A percentile compares a stretch with the other conserved stretches of the same genome.
Evolutionary conservation across 495 filamentous ascomycete species (phyloP).

Genomic region (Hypoxylon subgilvum): DNA sequence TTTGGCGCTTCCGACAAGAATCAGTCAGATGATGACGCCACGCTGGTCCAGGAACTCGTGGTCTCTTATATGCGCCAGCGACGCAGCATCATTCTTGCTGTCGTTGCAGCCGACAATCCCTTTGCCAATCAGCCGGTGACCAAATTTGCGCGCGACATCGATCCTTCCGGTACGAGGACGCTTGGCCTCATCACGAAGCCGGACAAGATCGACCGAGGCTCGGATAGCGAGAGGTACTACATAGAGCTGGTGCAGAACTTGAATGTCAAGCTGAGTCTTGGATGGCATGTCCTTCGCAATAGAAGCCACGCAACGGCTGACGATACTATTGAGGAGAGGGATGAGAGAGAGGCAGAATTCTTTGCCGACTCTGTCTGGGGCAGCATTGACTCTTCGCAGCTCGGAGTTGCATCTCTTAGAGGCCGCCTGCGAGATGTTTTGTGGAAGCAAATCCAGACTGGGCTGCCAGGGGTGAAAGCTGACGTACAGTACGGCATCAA

Average conservation of each 20-base stretch:
- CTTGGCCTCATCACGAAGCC: slow-evolving; percentile 61
- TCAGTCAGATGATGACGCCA: slow-evolving; percentile 48
- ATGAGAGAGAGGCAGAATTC: slow-evolving; percentile 42
- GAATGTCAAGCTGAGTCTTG: slow-evolving; percentile 52
- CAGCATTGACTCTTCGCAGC: slow-evolving; percentile 10
- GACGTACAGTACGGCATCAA: slow-evolving; percentile 33
- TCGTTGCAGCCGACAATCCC: slow-evolving; percentile 59
- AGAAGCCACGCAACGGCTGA: slow-evolving; percentile 46
- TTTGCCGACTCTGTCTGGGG: slow-evolving; percentile 38
- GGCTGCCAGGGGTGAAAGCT: slow-evolving; percentile 30
- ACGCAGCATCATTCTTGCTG: slow-evolving; percentile 58
- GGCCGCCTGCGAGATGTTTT: slow-evolving; percentile 30
- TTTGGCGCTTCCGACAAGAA: slow-evolving; percentile 53
- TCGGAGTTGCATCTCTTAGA: slow-evolving; percentile 30
- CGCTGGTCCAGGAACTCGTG: slow-evolving; percentile 53
- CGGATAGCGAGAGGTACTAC: slow-evolving; percentile 49
- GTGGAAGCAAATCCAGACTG: slow-evolving; percentile 30
- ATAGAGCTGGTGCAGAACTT: slow-evolving; percentile 53
- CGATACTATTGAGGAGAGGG: slow-evolving; percentile 43
- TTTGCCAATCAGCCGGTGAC: slow-evolving; percentile 58
- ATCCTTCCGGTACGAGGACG: slow-evolving; percentile 52
- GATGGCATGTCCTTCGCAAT: slow-evolving; percentile 60
- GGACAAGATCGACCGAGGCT: slow-evolving; percentile 50
- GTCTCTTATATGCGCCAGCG: slow-evolving; percentile 54
- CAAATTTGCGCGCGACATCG: slow-evolving; percentile 47